Evolutionary conservation across 1,284 basidiomycete genomes (phyloP), one percentile per base, ranked within the genome.

Genomic region (Anthracocystis panici-leucophaei): DNA sequence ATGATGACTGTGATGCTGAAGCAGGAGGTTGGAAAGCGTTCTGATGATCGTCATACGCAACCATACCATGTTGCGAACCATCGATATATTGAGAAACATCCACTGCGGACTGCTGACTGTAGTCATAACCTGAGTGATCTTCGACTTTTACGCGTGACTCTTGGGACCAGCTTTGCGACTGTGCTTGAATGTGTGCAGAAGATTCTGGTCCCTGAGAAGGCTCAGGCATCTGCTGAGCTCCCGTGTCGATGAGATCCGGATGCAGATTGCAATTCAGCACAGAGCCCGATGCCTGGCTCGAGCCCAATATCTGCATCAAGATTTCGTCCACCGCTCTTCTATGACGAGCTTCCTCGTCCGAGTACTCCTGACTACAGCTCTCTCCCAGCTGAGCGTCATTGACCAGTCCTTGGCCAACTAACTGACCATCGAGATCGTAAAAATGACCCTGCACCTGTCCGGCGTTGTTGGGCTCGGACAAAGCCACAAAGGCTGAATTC

Each of bases 321-420:
- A 71, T 51, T 41, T 62, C 33, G n/a, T 71, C 49, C 3, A 65
- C 53, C n/a, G 51, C 62, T 12, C 50, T 29, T 4, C 56, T 38
- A 51, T 65, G 68, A n/a, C 68, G 44, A 25, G 35, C 40, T n/a
- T 59, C 57, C 38, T 70, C 62, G 20, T 62, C 33, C 7, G 31
- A 5, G 14, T 23, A n/a, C 27, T 48, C 31, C 2, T 11, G 31
- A 29, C 29, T 2, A 23, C 2, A 21, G 20, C 35, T 4, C 6
- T 3, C 4, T 10, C 25, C 46, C 1, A 31, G 46, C 16, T 48
- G 21, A 18, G 46, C n/a, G 7, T 18, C 27, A 7, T 7, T 9
- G 31, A 59, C 51, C 2, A 20, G 33, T 5, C 54, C 58, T 16
- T 61, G 58, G 6, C 53, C 58, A n/a, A 71, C 56, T 5, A 58